Evolutionary conservation across 2,329 filamentous ascomycete species (phyloP).

Genomic region (Keithomyces neogunnii): DNA sequence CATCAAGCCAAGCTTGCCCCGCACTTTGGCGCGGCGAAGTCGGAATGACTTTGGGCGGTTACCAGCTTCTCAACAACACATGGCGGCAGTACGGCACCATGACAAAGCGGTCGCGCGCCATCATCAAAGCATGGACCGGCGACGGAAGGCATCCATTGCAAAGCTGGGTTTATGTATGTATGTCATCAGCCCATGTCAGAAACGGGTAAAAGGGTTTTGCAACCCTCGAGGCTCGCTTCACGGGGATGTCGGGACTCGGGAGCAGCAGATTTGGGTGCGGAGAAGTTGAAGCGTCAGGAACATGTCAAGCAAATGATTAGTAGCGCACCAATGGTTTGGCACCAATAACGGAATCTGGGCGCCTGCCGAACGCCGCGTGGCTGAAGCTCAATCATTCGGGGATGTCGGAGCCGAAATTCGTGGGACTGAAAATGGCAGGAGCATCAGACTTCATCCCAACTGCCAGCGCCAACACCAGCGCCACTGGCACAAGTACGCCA

Average conservation of each 20-base stretch:
- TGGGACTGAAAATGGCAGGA: neutral
- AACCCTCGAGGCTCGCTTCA: neutral
- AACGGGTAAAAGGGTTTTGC: neutral
- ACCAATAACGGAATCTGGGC: no score
- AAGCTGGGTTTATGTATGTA: no score
- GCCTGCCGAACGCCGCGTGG: no score
- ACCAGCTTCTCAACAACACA: neutral
- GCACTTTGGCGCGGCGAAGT: neutral
- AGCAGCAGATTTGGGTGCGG: neutral
- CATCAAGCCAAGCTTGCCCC: neutral
- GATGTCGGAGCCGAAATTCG: neutral
- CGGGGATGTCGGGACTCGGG: neutral
- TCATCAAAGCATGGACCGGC: neutral
- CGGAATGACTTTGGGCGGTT: neutral
- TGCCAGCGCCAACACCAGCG: no score
- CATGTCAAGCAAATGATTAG: neutral
- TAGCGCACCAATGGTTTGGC: no score
- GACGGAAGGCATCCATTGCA: no score
- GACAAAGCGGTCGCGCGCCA: neutral
- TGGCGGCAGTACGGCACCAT: neutral
- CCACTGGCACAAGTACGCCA: no score
- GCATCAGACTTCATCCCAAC: no score
- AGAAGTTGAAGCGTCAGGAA: neutral
- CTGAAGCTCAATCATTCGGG: neutral
- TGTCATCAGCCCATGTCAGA: neutral